Conservation (phyloP, 2,329 filamentous ascomycete genomes). For the Clonostachys rhizophaga region DNA sequence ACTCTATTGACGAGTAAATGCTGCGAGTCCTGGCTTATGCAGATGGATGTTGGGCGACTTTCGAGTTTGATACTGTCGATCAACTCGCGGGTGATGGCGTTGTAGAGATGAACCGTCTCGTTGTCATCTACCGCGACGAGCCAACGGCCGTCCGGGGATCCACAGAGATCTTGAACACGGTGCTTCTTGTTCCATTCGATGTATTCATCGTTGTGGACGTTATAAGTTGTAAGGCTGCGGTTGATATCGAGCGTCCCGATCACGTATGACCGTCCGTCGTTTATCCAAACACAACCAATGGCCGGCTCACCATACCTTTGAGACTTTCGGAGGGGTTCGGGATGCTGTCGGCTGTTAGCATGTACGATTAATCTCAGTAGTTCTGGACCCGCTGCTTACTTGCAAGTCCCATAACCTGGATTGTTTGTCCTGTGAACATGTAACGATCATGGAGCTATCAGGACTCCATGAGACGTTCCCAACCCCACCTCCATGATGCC, state of each 20-base stretch:
- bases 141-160: slow-evolving; percentile 74
- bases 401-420: slow-evolving; percentile 72
- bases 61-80: slow-evolving; percentile 66
- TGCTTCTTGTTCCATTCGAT: slow-evolving; percentile 66
- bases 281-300: slow-evolving; percentile 84
- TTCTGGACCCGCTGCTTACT: slow-evolving; percentile 36
- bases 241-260: slow-evolving; percentile 70
- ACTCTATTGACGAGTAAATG: slow-evolving; percentile 79
- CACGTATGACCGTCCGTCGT: slow-evolving; percentile 72
- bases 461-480: slow-evolving; percentile 88
- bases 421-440: slow-evolving; percentile 70
- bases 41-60: slow-evolving; percentile 70
- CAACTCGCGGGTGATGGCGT: slow-evolving; percentile 69
- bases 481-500: slow-evolving; percentile 65
- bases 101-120: slow-evolving; percentile 73
- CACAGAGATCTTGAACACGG: slow-evolving; percentile 78
- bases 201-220: slow-evolving; percentile 46
- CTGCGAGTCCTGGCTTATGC: slow-evolving; percentile 75
- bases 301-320: slow-evolving; percentile 77
- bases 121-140: slow-evolving; percentile 74
- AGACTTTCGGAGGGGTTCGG: slow-evolving; percentile 57
- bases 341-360: slow-evolving; percentile 43
- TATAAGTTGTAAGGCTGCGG: slow-evolving; percentile 67
- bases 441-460: slow-evolving; percentile 81
- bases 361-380: background rate